Evolutionary conservation across 306 rosid species (phyloP).

Genomic region (Quercus mongolica): DNA sequence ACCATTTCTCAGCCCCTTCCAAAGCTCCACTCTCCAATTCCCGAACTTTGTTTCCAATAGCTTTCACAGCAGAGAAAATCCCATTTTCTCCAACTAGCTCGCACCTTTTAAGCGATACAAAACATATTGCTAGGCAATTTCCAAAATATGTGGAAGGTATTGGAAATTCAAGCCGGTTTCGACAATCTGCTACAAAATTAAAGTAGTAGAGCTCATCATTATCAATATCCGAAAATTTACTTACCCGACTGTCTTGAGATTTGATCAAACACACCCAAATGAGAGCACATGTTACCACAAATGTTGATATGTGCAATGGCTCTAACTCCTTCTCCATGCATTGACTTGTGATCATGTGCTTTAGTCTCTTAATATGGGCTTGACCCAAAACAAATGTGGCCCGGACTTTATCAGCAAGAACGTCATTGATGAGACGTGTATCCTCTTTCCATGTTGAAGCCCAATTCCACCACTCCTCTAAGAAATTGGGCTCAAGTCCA

Average conservation of each 20-base stretch:
- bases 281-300: slow-evolving; percentile 27
- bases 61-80: slow-evolving; percentile 17
- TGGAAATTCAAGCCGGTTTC: not conserved
- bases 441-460: not conserved
- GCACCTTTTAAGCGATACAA: not conserved
- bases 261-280: slow-evolving; percentile 29
- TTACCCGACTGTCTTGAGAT: not conserved
- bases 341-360: slow-evolving; percentile 1
- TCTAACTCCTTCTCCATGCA: not conserved
- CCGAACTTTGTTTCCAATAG: slow-evolving; percentile 23
- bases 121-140: not conserved
- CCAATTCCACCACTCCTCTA: not conserved
- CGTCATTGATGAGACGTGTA: not conserved
- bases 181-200: not conserved
- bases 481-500: slow-evolving; percentile 2
- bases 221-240: not conserved
- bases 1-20: slow-evolving; percentile 26
- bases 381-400: not conserved
- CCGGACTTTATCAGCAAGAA: slow-evolving; percentile 3
- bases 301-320: slow-evolving; percentile 21
- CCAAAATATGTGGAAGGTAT: slow-evolving; percentile 25
- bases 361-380: slow-evolving; percentile 13
- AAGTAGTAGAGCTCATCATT: not conserved
- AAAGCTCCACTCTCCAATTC: slow-evolving; percentile 23
- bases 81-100: slow-evolving; percentile 25